phyloP scores from a whole-genome alignment of 768 basidiomycete genomes.

The Podaxis sp. region DNA sequence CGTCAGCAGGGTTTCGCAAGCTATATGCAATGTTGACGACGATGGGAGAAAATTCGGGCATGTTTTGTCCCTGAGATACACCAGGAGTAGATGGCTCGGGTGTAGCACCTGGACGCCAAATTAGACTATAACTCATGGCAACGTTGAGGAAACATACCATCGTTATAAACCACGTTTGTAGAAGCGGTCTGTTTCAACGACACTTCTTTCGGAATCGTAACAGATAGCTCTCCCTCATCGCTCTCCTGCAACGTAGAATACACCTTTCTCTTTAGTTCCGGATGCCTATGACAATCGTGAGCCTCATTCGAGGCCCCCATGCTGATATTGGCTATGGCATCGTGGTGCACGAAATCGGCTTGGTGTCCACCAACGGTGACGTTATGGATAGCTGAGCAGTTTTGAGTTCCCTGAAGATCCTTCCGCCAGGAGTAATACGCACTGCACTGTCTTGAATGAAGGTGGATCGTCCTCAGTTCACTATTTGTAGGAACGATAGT shows the following conservation, averaged over 20 bases:
- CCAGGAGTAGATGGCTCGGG: conserved; percentile 80
- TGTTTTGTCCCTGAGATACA: conserved; percentile 28
- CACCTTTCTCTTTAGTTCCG: conserved; percentile 88
- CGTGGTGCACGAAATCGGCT: conserved; percentile 77
- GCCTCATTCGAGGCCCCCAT: conserved; percentile 52
- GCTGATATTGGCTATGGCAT: conserved; percentile 66
- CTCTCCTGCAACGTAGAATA: conserved; percentile 89
- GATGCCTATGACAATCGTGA: conserved; percentile 83
- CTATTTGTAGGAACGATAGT: conserved; percentile 79
- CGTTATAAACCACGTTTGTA: conserved; percentile 45
- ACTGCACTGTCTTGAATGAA: conserved; percentile 90
- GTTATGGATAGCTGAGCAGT: conserved; percentile 58
- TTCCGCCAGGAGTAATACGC: conserved; percentile 28
- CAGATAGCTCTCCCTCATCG: conserved; percentile 93
- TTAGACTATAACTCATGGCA: neutral
- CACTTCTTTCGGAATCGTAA: conserved; percentile 78
- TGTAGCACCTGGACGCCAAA: conserved; percentile 52
- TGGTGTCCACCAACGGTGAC: conserved; percentile 70
- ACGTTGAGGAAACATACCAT: conserved; percentile 43
- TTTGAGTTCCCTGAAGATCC: conserved; percentile 17
- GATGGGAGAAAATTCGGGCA: conserved; percentile 74
- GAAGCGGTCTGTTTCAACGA: conserved; percentile 55
- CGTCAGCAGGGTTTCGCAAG: conserved; percentile 78
- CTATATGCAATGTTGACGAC: conserved; percentile 78
- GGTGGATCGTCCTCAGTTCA: conserved; percentile 78